A percentile compares a stretch with the other conserved stretches of the same genome.
Evolutionary conservation across 1,139 yeast genomes (phyloP).

Genomic region (Yamadazyma buinensis): DNA sequence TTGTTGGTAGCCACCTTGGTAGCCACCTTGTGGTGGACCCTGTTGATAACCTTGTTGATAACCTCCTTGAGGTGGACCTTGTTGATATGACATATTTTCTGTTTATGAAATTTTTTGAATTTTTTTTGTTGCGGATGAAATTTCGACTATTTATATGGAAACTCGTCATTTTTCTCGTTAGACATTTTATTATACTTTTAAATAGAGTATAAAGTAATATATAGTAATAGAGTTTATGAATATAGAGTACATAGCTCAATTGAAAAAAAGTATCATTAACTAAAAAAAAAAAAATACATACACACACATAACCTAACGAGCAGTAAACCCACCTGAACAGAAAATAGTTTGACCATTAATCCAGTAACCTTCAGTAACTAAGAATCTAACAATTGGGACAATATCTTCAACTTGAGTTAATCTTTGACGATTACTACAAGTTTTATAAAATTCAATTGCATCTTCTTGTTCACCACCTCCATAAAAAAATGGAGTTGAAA

Average conservation of each 20-base stretch:
- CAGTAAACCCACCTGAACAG: constrained; percentile 65
- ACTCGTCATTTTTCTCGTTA: no score
- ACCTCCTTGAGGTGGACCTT: constrained; percentile 5
- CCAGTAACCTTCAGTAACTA: constrained; percentile 67
- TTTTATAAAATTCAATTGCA: constrained; percentile 52
- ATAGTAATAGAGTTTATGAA: not conserved
- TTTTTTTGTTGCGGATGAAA: no score
- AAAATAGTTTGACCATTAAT: constrained; percentile 67
- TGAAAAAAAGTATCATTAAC: not conserved
- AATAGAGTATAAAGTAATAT: not conserved
- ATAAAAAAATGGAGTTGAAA: constrained; percentile 68
- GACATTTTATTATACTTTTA: no score
- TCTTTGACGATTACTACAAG: constrained; percentile 44
- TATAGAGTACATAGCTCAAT: no score
- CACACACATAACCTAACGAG: constrained; percentile 39
- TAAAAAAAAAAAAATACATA: no score
- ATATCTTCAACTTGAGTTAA: constrained; percentile 59
- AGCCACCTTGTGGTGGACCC: constrained; percentile 3
- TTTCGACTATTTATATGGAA: no score
- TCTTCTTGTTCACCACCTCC: constrained; percentile 57
- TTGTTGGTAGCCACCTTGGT: constrained; percentile 2
- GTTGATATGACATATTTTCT: constrained; percentile 3
- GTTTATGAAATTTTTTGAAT: no score
- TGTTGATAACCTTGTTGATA: constrained; percentile 6
- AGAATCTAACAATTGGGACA: constrained; percentile 58